Base-by-base conservation (phyloP, 345 rosid species). In the Brassica cretica region DNA sequence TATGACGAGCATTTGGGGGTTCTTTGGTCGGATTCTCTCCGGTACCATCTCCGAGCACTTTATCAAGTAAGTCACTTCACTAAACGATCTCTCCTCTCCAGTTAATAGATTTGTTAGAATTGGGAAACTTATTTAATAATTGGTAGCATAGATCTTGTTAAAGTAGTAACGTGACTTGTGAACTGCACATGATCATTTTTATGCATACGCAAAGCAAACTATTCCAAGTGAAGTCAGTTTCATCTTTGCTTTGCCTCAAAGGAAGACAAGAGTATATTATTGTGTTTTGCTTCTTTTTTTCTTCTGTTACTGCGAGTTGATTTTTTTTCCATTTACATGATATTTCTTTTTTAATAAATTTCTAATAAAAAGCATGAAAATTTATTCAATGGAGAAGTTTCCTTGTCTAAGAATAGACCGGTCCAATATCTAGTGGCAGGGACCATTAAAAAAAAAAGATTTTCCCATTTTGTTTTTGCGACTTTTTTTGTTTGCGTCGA, bases 1-100 rank as follows among this genome's bases (percentile, higher is more conserved):
- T 1, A 82, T 90, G 10, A 86, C 74, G 3, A 90, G 92, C 73
- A 88, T 90, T 72, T 90, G 88, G 88, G 88, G 88, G 16, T 88
- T 88, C 78, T 83, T 89, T 56, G 88, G 91, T 8, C 89, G 91
- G 64, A 82, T 89, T 66, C 64, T 70, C 30, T 84, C 85, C 2
- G 91, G 94, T 27, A 55, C 81, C 2, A 58, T 82, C 12, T 89
- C 91, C 8, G 91, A 88, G 80, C 46, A 82, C 56, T 80, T 35
- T 12, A 75, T 89, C 77, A 65, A 82, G 91, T 84, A 82, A 55
- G 93, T 68, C 12, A 21, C 78, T 73, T 73, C 33, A 35, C 74
- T 12, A 15, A 72, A 51, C 68, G 24, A 21, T 9, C 5, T 33
- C 16, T n/a, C 44, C 8, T 51, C 30, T 6, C 25, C 5, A 24